Evolutionary conservation across 2,329 filamentous ascomycete species (phyloP).

Genomic region (Pyrenophora graminea): DNA sequence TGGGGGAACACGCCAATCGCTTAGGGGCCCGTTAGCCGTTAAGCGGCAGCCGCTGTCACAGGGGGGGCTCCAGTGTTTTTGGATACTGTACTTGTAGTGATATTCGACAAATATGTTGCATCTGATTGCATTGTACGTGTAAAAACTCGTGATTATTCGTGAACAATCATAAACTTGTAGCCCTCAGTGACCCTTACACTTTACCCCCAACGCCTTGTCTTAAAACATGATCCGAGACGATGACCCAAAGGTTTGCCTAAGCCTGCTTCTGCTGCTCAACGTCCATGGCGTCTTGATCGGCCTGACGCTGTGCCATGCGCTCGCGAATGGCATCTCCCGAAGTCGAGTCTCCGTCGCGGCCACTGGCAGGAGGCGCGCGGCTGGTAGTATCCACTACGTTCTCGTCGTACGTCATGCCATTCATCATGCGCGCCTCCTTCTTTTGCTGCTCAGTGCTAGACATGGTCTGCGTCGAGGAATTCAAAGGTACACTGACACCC

Average conservation of each 20-base stretch:
- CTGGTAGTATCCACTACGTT: conserved; percentile 48
- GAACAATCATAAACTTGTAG: conserved; percentile 7
- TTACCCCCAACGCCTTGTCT: conserved; percentile 11
- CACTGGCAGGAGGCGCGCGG: conserved; percentile 37
- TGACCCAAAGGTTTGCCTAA: conserved; percentile 12
- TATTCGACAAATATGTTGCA: neutral
- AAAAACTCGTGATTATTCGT: neutral
- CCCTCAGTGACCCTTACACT: neutral
- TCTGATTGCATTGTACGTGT: conserved; percentile 5
- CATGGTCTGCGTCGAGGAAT: conserved; percentile 36
- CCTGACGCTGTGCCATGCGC: conserved; percentile 41
- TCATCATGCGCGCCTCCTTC: conserved; percentile 50
- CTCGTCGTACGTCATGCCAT: conserved; percentile 53
- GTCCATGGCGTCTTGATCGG: conserved; percentile 32
- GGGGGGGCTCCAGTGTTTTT: neutral
- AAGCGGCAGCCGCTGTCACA: conserved; percentile 3
- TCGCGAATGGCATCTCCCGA: conserved; percentile 69
- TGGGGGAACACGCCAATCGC: conserved; percentile 19
- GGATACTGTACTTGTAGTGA: too few species aligned
- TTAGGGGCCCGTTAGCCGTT: conserved; percentile 9
- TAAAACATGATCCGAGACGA: conserved; percentile 6
- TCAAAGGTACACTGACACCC: conserved; percentile 29
- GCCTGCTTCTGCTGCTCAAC: conserved; percentile 24
- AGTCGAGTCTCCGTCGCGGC: conserved; percentile 53
- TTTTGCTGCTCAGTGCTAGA: conserved; percentile 42